phyloP scores from a whole-genome alignment of 495 filamentous ascomycete species.

The Tuber microsphaerosporum region DNA sequence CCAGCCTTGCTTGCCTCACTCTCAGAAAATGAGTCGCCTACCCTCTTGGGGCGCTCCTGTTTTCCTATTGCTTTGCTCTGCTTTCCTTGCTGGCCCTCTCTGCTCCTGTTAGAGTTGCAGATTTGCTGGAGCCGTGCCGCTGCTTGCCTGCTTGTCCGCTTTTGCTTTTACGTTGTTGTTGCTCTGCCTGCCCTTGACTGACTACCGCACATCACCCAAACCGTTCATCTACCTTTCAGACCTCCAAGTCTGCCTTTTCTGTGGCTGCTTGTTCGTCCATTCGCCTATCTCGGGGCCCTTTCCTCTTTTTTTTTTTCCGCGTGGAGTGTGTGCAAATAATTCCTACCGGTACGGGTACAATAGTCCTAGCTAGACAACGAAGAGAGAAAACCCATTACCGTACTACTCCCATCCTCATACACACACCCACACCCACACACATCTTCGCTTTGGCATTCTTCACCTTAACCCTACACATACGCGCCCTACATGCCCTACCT shows the following conservation, averaged over 20 bases:
- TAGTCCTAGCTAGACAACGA: not conserved
- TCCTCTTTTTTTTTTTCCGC: not conserved
- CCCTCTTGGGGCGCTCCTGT: constrained; percentile 8
- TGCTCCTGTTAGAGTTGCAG: constrained; percentile 9
- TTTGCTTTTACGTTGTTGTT: not conserved
- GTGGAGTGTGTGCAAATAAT: not conserved
- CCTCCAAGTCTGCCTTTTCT: constrained; percentile 1
- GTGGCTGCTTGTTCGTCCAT: constrained; percentile 1
- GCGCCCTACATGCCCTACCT: constrained; percentile 3
- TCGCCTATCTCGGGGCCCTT: not conserved
- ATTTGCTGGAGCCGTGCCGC: constrained; percentile 28
- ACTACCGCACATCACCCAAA: not conserved
- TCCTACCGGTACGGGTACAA: not conserved
- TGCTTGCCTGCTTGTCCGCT: constrained; percentile 10
- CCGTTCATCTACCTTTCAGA: not conserved
- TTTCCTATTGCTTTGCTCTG: constrained; percentile 24
- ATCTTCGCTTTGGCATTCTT: constrained; percentile 1
- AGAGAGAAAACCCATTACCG: not conserved
- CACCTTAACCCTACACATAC: not conserved
- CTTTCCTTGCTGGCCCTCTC: constrained; percentile 8
- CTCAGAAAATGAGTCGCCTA: not conserved
- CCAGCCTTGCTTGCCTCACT: constrained; percentile 16
- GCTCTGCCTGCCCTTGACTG: not conserved
- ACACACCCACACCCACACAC: not conserved
- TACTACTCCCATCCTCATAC: not conserved